These are phyloP conservation scores for Curvularia sp. DNA, from an alignment of 2,329 filamentous ascomycete species.

Conservation along the genomic window DNA sequence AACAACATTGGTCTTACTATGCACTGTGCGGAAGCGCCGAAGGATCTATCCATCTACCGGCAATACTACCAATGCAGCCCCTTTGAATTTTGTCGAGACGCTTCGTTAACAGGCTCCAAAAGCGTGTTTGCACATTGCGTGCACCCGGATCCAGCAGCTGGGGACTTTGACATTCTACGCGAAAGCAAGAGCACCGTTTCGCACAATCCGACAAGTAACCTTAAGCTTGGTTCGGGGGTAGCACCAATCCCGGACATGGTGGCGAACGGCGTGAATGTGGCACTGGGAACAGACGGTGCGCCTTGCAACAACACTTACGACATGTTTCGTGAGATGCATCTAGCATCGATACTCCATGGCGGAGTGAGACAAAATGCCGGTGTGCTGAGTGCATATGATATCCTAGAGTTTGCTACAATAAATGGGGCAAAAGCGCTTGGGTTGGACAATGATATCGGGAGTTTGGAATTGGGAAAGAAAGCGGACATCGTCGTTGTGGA, in stretches of 20 bases:
- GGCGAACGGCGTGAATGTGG: conserved; percentile 25
- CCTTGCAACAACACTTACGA: conserved; percentile 44
- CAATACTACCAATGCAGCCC: conserved; percentile 53
- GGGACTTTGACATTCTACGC: conserved; percentile 51
- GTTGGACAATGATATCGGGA: conserved; percentile 50
- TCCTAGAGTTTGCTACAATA: conserved; percentile 35
- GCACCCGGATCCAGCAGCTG: conserved; percentile 52
- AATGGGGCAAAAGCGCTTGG: conserved; percentile 36
- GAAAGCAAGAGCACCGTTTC: conserved; percentile 39
- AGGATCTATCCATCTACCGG: conserved; percentile 50
- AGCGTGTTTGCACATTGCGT: conserved; percentile 44
- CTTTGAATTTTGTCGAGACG: conserved; percentile 34
- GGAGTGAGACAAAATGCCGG: conserved; percentile 26
- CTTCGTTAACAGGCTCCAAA: conserved; percentile 49
- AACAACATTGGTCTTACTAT: conserved; percentile 56
- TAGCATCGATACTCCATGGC: conserved; percentile 30
- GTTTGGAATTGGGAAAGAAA: conserved; percentile 52
- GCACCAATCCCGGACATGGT: conserved; percentile 26
- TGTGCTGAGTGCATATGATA: conserved; percentile 26
- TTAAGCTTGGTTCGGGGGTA: conserved; percentile 35
- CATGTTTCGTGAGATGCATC: conserved; percentile 39
- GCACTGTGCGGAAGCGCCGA: conserved; percentile 56
- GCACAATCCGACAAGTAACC: conserved; percentile 35
- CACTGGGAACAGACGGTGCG: conserved; percentile 35
- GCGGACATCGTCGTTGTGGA: conserved; percentile 51